Evolutionary conservation across 306 rosid genomes (phyloP).

Genomic region (Dryas drummondii): DNA sequence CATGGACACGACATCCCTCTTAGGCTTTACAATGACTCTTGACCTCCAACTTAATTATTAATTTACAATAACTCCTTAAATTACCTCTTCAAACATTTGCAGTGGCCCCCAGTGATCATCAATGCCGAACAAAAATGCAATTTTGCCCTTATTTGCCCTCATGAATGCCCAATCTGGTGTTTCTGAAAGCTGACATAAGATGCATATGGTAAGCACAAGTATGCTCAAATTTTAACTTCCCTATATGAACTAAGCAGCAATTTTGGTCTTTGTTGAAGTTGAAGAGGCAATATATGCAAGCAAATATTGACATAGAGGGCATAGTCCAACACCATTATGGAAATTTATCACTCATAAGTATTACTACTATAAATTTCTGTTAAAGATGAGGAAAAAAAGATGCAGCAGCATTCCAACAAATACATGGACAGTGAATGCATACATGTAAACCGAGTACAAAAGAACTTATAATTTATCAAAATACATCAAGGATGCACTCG

Average conservation of each 20-base stretch:
- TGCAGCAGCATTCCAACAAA: neutral
- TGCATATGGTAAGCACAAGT: constrained; percentile 34
- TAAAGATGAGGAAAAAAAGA: neutral
- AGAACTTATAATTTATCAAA: neutral
- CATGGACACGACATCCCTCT: neutral
- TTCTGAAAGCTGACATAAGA: constrained; percentile 67
- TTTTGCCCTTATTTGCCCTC: constrained; percentile 53
- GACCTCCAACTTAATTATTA: neutral
- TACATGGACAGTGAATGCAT: neutral
- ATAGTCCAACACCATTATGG: constrained; percentile 5
- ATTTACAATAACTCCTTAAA: neutral
- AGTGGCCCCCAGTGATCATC: constrained; percentile 97
- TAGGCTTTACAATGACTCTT: neutral
- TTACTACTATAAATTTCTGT: neutral
- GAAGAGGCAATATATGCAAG: neutral
- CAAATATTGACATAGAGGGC: constrained; percentile 2
- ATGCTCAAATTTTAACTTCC: constrained; percentile 23
- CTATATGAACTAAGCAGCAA: neutral
- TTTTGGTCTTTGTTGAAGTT: constrained; percentile 4
- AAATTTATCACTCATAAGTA: neutral
- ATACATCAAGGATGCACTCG: neutral
- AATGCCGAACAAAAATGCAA: constrained; percentile 71
- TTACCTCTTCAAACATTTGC: constrained; percentile 82
- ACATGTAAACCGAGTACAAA: neutral
- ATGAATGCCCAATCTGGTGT: constrained; percentile 81